phyloP scores from a whole-genome alignment of 169 alveolate species.

The Eimeria tenella region DNA sequence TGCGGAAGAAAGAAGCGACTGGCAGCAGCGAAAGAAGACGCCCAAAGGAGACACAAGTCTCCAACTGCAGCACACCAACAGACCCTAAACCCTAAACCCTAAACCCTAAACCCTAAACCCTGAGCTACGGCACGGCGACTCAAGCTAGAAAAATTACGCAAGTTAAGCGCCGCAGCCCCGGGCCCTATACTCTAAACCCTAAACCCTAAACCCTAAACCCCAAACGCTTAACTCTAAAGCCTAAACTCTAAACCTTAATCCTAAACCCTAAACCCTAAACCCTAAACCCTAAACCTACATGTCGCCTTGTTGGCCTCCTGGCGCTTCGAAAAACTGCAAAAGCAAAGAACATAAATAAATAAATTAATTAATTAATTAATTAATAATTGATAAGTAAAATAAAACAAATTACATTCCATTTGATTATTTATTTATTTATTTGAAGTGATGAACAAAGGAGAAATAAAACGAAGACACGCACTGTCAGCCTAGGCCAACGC shows the following conservation, averaged over 20 bases:
- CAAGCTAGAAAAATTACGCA: no score
- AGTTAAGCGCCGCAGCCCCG: no score
- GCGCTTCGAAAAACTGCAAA: not conserved
- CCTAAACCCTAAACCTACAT: not conserved
- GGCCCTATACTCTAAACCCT: no score
- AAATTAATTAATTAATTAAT: not conserved
- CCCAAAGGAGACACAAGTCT: constrained; percentile 26
- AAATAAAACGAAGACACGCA: not conserved
- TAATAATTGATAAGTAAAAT: not conserved
- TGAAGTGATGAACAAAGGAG: not conserved
- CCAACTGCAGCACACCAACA: not conserved
- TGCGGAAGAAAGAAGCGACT: constrained; percentile 22
- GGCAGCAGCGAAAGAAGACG: constrained; percentile 1
- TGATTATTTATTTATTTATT: not conserved
- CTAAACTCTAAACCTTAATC: no score
- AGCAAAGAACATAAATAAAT: not conserved
- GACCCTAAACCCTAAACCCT: not conserved
- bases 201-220: no score
- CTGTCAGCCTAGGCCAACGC: not conserved
- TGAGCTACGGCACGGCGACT: not conserved
- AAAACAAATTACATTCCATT: not conserved
- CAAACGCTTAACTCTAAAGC: no score
- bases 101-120: constrained; percentile 13
- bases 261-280: not conserved
- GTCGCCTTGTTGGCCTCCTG: not conserved